These are phyloP conservation scores for Bauhinia variegata DNA, from an alignment of 306 rosid species.

Conservation along the genomic window DNA sequence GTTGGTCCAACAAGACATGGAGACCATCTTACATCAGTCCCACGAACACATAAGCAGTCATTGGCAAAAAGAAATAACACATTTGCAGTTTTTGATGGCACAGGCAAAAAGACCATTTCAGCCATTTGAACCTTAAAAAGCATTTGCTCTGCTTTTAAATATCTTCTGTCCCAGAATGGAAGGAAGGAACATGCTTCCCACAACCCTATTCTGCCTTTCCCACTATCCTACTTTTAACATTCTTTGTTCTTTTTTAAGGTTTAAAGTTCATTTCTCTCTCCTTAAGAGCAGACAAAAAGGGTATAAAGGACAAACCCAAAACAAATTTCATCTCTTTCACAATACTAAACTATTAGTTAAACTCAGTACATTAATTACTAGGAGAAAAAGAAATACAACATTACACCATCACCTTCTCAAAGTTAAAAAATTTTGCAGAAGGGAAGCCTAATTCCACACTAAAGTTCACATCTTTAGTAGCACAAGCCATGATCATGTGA, in stretches of 20 bases:
- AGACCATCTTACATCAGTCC: too few species aligned
- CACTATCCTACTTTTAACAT: conserved; percentile 3
- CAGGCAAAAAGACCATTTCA: too few species aligned
- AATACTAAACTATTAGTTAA: conserved; percentile 9
- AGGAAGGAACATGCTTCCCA: not conserved
- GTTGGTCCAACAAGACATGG: too few species aligned
- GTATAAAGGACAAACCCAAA: not conserved
- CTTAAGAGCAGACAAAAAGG: not conserved
- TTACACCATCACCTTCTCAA: conserved; percentile 65
- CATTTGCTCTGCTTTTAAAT: not conserved
- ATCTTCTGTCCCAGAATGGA: not conserved
- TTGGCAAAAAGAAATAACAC: too few species aligned
- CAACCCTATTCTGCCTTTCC: not conserved
- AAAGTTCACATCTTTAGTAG: conserved; percentile 3
- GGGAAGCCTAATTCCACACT: conserved; percentile 54
- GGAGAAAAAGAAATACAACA: not conserved
- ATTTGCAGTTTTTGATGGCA: too few species aligned
- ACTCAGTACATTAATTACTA: conserved; percentile 31
- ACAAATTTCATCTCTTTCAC: not conserved
- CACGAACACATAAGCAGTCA: too few species aligned
- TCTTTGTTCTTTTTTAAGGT: not conserved
- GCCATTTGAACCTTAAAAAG: not conserved
- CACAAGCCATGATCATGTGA: conserved; percentile 61
- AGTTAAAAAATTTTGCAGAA: conserved; percentile 44
- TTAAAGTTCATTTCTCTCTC: not conserved